These are phyloP conservation scores for Chenopodium berlandieri DNA, from an alignment of 148 eudicot species.

Conservation along the genomic window DNA sequence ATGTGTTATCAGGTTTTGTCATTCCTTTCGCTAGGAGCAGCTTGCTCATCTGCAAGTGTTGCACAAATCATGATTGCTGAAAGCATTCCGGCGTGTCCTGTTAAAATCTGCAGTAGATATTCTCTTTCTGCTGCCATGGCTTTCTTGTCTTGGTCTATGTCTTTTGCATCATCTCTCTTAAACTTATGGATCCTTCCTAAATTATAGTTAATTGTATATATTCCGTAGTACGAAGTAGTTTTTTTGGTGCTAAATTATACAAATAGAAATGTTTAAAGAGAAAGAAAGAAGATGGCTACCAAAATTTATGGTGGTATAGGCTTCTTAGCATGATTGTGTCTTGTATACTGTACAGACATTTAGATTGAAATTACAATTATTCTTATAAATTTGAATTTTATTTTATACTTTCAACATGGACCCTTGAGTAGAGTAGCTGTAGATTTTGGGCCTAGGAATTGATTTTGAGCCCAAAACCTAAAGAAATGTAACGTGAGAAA, in stretches of 20 bases:
- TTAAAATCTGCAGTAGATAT: slow-evolving; percentile 60
- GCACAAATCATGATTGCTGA: slow-evolving; percentile 48
- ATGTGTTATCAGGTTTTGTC: slow-evolving; percentile 58
- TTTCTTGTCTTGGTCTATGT: slow-evolving; percentile 77
- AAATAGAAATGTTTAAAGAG: not conserved
- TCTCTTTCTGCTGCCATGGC: slow-evolving; percentile 84
- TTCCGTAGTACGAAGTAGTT: not conserved
- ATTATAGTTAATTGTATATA: slow-evolving; percentile 14
- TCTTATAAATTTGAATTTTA: not conserved
- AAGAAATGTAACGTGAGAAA: no score
- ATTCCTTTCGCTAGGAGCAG: slow-evolving; percentile 81
- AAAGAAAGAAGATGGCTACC: not conserved
- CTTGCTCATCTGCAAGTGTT: slow-evolving; percentile 84
- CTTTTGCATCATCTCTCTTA: slow-evolving; percentile 71
- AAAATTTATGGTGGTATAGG: not conserved
- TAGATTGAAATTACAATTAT: not conserved
- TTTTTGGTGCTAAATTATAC: not conserved
- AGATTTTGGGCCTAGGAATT: not conserved
- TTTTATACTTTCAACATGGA: no score
- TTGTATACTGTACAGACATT: slow-evolving; percentile 12
- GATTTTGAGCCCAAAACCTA: not conserved
- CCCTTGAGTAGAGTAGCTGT: no score
- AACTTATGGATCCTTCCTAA: slow-evolving; percentile 80
- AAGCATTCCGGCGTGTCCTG: slow-evolving; percentile 35
- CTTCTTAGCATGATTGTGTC: not conserved